phyloP scores from a whole-genome alignment of 495 filamentous ascomycete genomes.

The Thozetella sp. region DNA sequence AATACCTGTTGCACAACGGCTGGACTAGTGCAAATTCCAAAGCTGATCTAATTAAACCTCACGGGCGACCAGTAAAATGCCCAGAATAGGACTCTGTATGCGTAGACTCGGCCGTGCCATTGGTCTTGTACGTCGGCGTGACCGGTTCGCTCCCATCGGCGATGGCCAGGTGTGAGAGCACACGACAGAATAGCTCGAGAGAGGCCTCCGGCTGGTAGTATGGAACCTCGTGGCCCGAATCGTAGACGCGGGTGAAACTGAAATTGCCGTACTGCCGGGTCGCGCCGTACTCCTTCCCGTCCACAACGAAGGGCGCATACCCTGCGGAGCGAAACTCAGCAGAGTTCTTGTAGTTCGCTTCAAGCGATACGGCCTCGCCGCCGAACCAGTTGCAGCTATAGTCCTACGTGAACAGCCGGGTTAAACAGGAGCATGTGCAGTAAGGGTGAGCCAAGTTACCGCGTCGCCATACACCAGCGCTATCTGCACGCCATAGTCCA shows the following conservation, averaged over 20 bases:
- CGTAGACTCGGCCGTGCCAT: too few relatives aligned
- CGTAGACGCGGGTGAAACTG: slow-evolving; percentile 58
- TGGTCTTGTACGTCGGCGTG: too few relatives aligned
- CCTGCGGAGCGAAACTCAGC: slow-evolving; percentile 48
- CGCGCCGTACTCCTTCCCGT: slow-evolving; percentile 29
- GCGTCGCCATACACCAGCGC: slow-evolving; percentile 48
- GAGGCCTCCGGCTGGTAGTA: slow-evolving; percentile 42
- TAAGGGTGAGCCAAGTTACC: slow-evolving; percentile 20
- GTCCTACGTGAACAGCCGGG: slow-evolving; percentile 30
- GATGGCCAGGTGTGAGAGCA: slow-evolving; percentile 20
- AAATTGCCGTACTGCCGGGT: slow-evolving; percentile 61
- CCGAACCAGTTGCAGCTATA: slow-evolving; percentile 69
- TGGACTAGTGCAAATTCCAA: too few relatives aligned
- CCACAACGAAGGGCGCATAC: slow-evolving; percentile 43
- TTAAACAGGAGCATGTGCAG: too few relatives aligned
- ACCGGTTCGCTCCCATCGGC: too few relatives aligned
- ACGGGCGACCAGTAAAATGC: too few relatives aligned
- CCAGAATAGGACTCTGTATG: too few relatives aligned
- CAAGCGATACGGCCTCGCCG: slow-evolving; percentile 57
- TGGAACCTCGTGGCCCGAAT: slow-evolving; percentile 21
- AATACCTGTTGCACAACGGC: too few relatives aligned
- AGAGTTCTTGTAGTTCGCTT: slow-evolving; percentile 45
- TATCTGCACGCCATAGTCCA: slow-evolving; percentile 43
- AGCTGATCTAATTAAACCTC: too few relatives aligned
- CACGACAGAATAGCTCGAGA: slow-evolving; percentile 35